These are phyloP conservation scores for Linaria vulgaris DNA, from an alignment of 257 asterid species.

Conservation along the genomic window DNA sequence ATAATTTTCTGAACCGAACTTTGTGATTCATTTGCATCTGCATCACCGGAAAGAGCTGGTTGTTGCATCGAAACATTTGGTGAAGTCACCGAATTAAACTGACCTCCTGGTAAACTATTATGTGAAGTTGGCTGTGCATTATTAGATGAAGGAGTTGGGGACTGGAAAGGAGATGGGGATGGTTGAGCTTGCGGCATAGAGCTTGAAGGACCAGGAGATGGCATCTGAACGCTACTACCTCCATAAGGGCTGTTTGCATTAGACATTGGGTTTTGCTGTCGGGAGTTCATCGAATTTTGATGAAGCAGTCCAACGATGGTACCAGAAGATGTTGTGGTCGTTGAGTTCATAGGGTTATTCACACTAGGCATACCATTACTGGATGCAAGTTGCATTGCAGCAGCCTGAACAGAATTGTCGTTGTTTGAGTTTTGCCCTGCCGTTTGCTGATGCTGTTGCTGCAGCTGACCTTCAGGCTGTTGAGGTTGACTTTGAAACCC, in stretches of 20 bases:
- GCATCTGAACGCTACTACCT: constrained; percentile 58
- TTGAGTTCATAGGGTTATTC: constrained; percentile 42
- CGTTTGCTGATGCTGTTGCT: constrained; percentile 54
- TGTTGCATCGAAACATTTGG: constrained; percentile 66
- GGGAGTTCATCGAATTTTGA: constrained; percentile 76
- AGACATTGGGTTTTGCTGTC: constrained; percentile 51
- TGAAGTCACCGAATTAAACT: constrained; percentile 47
- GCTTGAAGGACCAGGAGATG: constrained; percentile 67
- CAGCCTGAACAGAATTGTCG: constrained; percentile 46
- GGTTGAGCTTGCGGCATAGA: constrained; percentile 54
- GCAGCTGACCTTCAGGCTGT: constrained; percentile 58
- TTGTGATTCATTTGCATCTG: constrained; percentile 76
- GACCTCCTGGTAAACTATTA: constrained; percentile 46
- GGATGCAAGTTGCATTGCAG: constrained; percentile 51
- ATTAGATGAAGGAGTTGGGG: constrained; percentile 69
- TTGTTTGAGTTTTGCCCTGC: constrained; percentile 55
- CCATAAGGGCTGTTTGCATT: constrained; percentile 49
- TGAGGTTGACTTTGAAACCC: constrained; percentile 62
- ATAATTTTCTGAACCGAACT: constrained; percentile 89
- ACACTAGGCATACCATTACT: constrained; percentile 46
- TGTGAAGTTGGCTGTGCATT: constrained; percentile 56
- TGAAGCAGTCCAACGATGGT: constrained; percentile 57
- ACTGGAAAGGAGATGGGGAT: constrained; percentile 59
- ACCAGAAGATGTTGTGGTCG: constrained; percentile 42
- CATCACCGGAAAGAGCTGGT: constrained; percentile 55